Conservation (phyloP, 129 eudicot genomes). For the Helianthus tuberosus region DNA sequence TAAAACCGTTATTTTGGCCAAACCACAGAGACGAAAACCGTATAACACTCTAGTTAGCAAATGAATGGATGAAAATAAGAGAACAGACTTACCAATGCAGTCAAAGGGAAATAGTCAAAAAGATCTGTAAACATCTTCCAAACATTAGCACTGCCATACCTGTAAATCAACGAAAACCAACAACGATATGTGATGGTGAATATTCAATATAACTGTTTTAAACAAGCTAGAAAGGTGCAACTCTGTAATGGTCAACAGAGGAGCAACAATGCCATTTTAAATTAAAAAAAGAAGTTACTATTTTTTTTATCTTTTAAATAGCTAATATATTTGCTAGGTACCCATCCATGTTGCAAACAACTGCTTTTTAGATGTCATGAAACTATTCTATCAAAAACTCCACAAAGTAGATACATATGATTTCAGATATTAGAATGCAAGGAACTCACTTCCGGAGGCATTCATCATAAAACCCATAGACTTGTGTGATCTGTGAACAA, state of each 20-base stretch:
- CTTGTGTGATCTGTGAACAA: slow-evolving; percentile 79
- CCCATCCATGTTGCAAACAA: slow-evolving; percentile 1
- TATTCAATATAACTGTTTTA: background rate
- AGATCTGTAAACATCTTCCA: slow-evolving; percentile 74
- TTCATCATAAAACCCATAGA: slow-evolving; percentile 87
- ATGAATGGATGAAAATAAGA: no score
- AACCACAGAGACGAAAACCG: no score
- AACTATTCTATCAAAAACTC: background rate
- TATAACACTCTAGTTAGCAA: no score
- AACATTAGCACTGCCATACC: slow-evolving; percentile 70
- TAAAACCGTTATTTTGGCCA: no score
- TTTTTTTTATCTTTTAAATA: background rate
- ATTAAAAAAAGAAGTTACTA: background rate
- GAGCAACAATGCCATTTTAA: background rate
- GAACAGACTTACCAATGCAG: slow-evolving; percentile 58
- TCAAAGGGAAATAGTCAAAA: slow-evolving; percentile 62
- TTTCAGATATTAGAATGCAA: slow-evolving; percentile 4
- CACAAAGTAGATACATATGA: background rate
- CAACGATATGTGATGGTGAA: background rate
- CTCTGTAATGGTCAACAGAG: background rate
- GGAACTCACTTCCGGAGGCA: slow-evolving; percentile 82
- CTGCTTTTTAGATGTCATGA: background rate
- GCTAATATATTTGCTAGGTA: background rate
- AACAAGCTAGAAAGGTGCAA: background rate
- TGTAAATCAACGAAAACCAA: slow-evolving; percentile 22